Conservation (phyloP, 129 eudicot species). For the Apium graveolens region DNA sequence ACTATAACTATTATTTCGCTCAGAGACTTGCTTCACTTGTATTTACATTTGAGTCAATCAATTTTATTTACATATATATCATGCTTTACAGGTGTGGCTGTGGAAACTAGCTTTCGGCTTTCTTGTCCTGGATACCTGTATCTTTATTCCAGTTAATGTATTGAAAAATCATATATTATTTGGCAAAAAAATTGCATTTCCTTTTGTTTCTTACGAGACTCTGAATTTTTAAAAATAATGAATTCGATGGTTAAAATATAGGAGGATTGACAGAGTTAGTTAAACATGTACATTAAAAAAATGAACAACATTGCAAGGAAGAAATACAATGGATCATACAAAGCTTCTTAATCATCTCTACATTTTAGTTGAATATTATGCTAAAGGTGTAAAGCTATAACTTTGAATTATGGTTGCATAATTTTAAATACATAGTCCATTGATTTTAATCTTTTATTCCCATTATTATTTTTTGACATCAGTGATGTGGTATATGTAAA, state of each 20-base stretch:
- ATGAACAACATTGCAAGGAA: neutral
- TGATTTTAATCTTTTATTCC: neutral
- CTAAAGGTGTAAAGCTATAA: neutral
- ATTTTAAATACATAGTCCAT: neutral
- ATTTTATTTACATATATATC: neutral
- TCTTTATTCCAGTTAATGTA: constrained; percentile 25
- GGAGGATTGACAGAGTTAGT: neutral
- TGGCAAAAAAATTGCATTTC: too few relatives aligned
- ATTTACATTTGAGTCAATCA: neutral
- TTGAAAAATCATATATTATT: too few relatives aligned
- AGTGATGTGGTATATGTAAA: neutral
- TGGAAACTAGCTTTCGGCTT: too few relatives aligned
- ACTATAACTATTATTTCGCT: neutral
- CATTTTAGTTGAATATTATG: neutral
- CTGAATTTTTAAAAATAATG: too few relatives aligned
- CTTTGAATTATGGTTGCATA: neutral
- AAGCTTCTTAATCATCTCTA: neutral
- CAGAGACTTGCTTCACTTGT: neutral
- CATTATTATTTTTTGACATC: neutral
- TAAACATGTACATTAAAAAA: neutral
- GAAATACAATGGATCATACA: neutral
- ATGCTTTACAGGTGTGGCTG: constrained; percentile 45
- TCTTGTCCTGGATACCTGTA: constrained; percentile 70
- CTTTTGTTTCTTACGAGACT: too few relatives aligned
- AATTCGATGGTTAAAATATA: neutral